Conservation (phyloP, 2,329 filamentous ascomycete genomes). For the Aspergillus brasiliensis region DNA sequence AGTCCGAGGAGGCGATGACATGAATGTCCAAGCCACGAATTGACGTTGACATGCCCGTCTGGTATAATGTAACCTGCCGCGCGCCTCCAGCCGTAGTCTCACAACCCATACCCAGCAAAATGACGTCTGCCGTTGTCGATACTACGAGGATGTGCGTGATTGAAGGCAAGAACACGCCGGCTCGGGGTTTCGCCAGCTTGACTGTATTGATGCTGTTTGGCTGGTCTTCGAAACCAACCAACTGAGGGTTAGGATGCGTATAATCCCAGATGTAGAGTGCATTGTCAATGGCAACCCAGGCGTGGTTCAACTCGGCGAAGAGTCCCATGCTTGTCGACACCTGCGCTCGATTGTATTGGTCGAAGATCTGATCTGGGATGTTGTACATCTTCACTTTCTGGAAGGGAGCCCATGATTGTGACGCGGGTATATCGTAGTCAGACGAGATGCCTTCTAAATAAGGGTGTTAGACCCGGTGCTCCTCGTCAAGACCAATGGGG, state of each 20-base stretch:
- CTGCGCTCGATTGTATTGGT: slow-evolving; percentile 85
- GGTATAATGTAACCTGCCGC: slow-evolving; percentile 75
- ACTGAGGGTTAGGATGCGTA: slow-evolving; percentile 83
- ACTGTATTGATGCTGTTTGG: slow-evolving; percentile 87
- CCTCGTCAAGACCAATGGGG: slow-evolving; percentile 13
- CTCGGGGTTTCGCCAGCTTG: slow-evolving; percentile 79
- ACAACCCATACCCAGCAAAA: slow-evolving; percentile 78
- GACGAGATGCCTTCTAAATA: slow-evolving; percentile 78
- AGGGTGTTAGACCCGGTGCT: slow-evolving; percentile 25
- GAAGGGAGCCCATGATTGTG: slow-evolving; percentile 80
- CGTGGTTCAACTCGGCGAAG: slow-evolving; percentile 91
- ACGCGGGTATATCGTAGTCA: slow-evolving; percentile 78
- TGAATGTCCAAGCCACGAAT: slow-evolving; percentile 76
- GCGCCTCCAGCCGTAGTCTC: slow-evolving; percentile 67
- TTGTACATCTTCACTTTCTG: slow-evolving; percentile 83
- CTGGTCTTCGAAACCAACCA: slow-evolving; percentile 91
- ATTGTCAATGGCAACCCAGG: slow-evolving; percentile 95
- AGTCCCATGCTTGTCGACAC: slow-evolving; percentile 92
- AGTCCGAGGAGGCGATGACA: slow-evolving; percentile 73
- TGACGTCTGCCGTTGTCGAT: slow-evolving; percentile 80
- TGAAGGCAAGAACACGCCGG: slow-evolving; percentile 80
- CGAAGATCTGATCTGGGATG: slow-evolving; percentile 88
- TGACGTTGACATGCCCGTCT: slow-evolving; percentile 81
- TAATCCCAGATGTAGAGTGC: slow-evolving; percentile 98
- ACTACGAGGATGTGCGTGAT: slow-evolving; percentile 90